Conservation (phyloP, 2,329 filamentous ascomycete genomes). For the Penicillium expansum region DNA sequence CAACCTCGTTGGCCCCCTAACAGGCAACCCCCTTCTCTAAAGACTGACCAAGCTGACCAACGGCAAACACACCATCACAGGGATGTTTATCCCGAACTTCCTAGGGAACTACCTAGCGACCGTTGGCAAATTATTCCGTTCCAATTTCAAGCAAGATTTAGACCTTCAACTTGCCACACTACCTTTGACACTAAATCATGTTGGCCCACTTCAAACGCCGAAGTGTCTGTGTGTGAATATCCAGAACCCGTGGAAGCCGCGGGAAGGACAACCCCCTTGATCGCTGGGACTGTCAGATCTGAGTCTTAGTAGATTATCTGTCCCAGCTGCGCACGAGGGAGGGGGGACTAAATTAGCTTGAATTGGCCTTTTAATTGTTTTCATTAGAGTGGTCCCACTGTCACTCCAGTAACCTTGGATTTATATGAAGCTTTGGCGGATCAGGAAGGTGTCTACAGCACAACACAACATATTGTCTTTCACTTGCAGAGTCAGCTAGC, state of each 20-base stretch:
- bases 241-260: conserved; percentile 4
- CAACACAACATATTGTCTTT: neutral
- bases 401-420: conserved; percentile 2
- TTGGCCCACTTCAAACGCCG: conserved; percentile 8
- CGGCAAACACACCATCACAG: neutral
- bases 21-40: neutral
- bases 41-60: neutral
- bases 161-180: neutral
- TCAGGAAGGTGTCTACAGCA: conserved; percentile 8
- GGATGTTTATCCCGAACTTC: neutral
- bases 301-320: neutral
- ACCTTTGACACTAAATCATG: neutral
- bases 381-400: neutral
- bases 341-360: neutral
- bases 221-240: conserved; percentile 1
- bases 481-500: neutral
- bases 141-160: neutral
- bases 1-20: conserved; percentile 3
- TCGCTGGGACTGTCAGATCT: conserved; percentile 12
- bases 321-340: neutral
- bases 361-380: neutral
- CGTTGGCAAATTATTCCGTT: neutral
- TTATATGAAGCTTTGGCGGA: neutral
- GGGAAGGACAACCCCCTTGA: conserved; percentile 8
- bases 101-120: neutral